Conservation (phyloP, 177 flowering plant species). For the Telopea speciosissima region DNA sequence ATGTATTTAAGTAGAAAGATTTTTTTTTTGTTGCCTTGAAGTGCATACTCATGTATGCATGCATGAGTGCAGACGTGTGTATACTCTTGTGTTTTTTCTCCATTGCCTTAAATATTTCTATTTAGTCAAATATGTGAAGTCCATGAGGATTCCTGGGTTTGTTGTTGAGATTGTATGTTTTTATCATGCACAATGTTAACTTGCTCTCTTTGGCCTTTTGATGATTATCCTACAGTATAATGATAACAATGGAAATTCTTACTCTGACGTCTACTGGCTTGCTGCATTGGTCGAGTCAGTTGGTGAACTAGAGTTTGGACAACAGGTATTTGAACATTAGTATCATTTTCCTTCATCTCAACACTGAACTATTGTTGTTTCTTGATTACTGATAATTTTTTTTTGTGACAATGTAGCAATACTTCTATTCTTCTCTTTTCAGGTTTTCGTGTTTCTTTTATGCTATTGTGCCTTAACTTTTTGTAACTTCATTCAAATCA, state of each 20-base stretch:
- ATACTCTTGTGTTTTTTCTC: too few relatives aligned
- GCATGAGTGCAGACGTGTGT: too few relatives aligned
- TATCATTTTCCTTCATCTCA: slow-evolving; percentile 6
- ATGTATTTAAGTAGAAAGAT: too few relatives aligned
- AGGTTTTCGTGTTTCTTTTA: background rate
- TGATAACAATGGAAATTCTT: slow-evolving; percentile 90
- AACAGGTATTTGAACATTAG: slow-evolving; percentile 48
- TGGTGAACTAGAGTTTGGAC: slow-evolving; percentile 96
- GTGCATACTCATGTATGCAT: too few relatives aligned
- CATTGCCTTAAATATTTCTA: too few relatives aligned
- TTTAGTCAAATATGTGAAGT: too few relatives aligned
- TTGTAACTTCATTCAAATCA: too few relatives aligned
- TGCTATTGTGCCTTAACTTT: background rate
- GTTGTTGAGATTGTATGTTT: too few relatives aligned
- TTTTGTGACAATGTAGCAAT: background rate
- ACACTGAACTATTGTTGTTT: background rate
- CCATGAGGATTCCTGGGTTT: too few relatives aligned
- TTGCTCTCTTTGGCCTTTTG: too few relatives aligned
- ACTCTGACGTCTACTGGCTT: slow-evolving; percentile 92
- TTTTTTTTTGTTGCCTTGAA: too few relatives aligned
- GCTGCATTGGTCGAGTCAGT: slow-evolving; percentile 76
- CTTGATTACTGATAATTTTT: background rate
- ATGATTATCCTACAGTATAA: slow-evolving; percentile 52
- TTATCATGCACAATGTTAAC: too few relatives aligned
- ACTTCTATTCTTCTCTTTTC: background rate